Base-by-base conservation (phyloP, 2,329 filamentous ascomycete species). In the Clonostachys rosea region DNA sequence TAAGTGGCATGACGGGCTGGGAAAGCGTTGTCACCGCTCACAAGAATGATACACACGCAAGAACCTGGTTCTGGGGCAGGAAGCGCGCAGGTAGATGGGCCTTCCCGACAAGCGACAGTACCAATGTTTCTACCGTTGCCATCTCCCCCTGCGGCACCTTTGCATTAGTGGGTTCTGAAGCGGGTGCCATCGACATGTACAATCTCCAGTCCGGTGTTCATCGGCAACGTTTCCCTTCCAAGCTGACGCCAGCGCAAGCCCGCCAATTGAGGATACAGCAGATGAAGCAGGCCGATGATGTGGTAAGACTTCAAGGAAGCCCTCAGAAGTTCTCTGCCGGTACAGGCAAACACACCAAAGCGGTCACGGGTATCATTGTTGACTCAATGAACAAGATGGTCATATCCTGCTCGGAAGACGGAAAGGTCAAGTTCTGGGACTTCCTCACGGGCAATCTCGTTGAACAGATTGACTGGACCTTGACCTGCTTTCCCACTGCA, bases 61-160 rank as follows among this genome's bases (percentile, higher is more conserved):
- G 94, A 46, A 97, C 94, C 2, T 99, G 94, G 94, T 96, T 96
- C 68, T 97, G 94, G 91, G 94, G 92, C 6, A 85, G 90, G 48
- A 96, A 95, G 68, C 84, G 87, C 57, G 91, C 94, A 43, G 94
- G 94, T 11, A 79, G 94, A 52, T 99, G 94, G 94, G 86, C 88
- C 1, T 89, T 99, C 56, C 84, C 88, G 54, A 96, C 91, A 1
- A 81, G 86, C 39, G 94, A 99, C 66, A 81, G 81, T 16, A 79
- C 83, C n/a, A 81, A 90, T 58, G 92, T 96, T 49, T 81, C 87
- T 53, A 92, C 88, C 46, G 90, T 99, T 17, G 81, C 91, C 11
- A 86, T 99, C 50, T 96, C 89, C 46, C 80, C 89, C 2, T 99
- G 94, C 59, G 94, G 94, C 48, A 96, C 89, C 2, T 99, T 99